Base-by-base conservation (phyloP, 2,329 filamentous ascomycete genomes). In the Raffaelea ambrosiae region DNA sequence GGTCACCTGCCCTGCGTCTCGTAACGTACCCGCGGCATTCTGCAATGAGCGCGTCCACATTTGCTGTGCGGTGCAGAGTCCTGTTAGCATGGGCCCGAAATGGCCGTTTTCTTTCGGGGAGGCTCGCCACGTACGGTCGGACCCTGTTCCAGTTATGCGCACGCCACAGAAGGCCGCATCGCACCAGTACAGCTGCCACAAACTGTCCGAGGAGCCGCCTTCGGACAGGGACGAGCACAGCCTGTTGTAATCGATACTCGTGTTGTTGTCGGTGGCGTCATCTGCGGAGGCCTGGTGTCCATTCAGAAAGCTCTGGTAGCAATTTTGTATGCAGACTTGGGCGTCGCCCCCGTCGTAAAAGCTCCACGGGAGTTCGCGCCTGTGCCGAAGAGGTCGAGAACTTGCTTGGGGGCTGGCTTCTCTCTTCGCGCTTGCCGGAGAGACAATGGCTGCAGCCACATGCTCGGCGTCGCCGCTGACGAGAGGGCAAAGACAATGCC, bases 121-220 rank as follows among this genome's bases (percentile, higher is more conserved):
- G 7, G 7, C 35, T 14, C 35, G 16, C 35, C 7, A 38, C 35
- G 18, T 38, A 38, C 35, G 35, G 35, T 38, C 35, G 5, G 7
- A 5, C 18, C 35, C 35, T n/a, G 7, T 38, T 7, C 16, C 14
- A 14, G 14, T 5, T 40, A 64, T 64, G 50, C 64, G 60, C 40
- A 77, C 71, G 23, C 74, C 74, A 55, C 74, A 79, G 43, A 65
- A 64, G 44, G 64, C 66, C 43, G 67, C 64, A 56, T 77, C 72
- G 58, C 75, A 77, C 58, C 72, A 73, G 56, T 78, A 78, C 20
- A 77, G 60, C 38, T 61, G 57, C 63, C 66, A 69, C 11, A 77
- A 13, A 63, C 39, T 62, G 56, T 22, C 22, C 38, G 1, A 51
- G 47, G 31, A 54, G 45, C 13, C 40, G 19, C 4, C 44, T 29